Percentiles rank a stretch among this genome's conserved stretches.
Evolutionary conservation across 257 asterid genomes (phyloP).

Genomic region (Ophiorrhiza pumila): DNA sequence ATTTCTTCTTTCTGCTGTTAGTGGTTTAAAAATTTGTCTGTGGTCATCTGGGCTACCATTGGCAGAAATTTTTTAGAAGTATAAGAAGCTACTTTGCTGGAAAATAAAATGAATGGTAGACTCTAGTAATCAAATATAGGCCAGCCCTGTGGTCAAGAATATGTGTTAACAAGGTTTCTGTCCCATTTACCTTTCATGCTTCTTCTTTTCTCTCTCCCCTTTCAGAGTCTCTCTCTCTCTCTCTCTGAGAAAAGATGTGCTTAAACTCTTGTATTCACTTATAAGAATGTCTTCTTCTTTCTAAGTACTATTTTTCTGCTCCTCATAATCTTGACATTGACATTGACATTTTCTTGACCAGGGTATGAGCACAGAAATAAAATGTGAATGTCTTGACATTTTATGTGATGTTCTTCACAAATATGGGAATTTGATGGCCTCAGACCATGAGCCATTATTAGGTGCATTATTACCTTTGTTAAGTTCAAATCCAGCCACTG

Average conservation of each 20-base stretch:
- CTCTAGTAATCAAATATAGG: neutral
- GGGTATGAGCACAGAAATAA: conserved; percentile 89
- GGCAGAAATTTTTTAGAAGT: neutral
- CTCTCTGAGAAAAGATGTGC: neutral
- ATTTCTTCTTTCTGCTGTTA: conserved; percentile 1
- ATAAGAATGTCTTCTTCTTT: neutral
- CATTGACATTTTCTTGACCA: conserved; percentile 29
- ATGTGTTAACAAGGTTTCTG: neutral
- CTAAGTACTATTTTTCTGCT: neutral
- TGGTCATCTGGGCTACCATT: neutral
- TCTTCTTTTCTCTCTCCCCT: neutral
- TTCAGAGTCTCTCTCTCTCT: neutral
- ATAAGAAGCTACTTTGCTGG: neutral
- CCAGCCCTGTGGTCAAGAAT: neutral
- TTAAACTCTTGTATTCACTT: neutral
- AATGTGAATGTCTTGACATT: conserved; percentile 96
- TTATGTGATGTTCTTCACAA: conserved; percentile 95
- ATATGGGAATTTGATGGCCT: conserved; percentile 80
- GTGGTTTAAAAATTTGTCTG: neutral
- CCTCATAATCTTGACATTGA: neutral
- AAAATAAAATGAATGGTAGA: neutral
- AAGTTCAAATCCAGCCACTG: conserved; percentile 90
- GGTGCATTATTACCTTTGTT: conserved; percentile 75
- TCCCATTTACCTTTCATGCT: neutral
- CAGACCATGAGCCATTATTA: conserved; percentile 80